Evolutionary conservation across 2,329 filamentous ascomycete genomes (phyloP), one percentile per base, ranked within the genome.

Genomic region (Setomelanomma holmii): DNA sequence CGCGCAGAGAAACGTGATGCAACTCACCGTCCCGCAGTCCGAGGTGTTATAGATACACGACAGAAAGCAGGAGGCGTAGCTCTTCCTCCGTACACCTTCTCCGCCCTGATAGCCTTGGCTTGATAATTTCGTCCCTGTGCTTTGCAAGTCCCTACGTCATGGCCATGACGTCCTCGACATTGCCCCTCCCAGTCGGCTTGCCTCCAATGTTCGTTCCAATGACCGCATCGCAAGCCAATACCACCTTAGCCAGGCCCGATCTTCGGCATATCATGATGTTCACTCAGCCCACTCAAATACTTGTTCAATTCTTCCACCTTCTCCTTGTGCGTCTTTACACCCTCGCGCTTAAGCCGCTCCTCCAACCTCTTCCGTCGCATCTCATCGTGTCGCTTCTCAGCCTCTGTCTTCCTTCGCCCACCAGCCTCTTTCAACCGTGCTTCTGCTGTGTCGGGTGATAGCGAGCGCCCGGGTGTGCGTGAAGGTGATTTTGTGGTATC

Each of bases 311-410:
- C 92, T 75, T 98, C 93, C 38, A 99, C 93, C 10, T 91, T 87
- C 79, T 99, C 90, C 74, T 98, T 98, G 76, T 99, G 95, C 23
- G 93, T 96, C 81, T 97, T 98, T 62, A 93, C 85, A 14, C 96
- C 88, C 72, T 97, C 93, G 12, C 89, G 86, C 69, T 89, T 87
- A 39, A 96, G 79, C 56, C 91, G 82, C 67, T 96, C 89, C 64
- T 95, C 86, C 66, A 98, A 80, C 80, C 91, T 85, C 78, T 91
- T 95, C 73, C 86, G 84, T 74, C 89, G 86, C 65, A 85, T 83
- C 77, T 98, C 93, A 61, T 96, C 91, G 67, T 95, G 86, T 39
- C 87, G 83, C 62, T 83, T 81, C 78, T 99, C 91, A 1, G 93
- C 86, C 58, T 96, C 91, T 0, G 93, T 98, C 81, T 96, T 96